Evolutionary conservation across 106 monocot species (phyloP).

Genomic region (Dendrobium officinale): DNA sequence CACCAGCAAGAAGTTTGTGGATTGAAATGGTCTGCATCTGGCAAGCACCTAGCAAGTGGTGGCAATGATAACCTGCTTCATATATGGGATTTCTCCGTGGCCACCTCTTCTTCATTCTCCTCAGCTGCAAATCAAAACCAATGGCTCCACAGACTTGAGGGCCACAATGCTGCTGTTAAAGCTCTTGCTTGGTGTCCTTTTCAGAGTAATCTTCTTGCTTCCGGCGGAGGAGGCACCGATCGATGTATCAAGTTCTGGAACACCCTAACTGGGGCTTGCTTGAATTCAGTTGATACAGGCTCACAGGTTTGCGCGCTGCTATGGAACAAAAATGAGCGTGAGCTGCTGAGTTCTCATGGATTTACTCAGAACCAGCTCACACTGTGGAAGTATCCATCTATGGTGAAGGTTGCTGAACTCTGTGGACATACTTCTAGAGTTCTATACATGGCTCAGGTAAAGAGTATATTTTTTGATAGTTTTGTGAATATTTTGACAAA

Average conservation of each 20-base stretch:
- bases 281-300: constrained; percentile 52
- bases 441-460: constrained; percentile 26
- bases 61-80: constrained; percentile 59
- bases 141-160: constrained; percentile 34
- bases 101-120: constrained; percentile 14
- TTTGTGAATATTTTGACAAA: background rate
- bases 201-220: constrained; percentile 49
- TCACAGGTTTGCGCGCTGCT: constrained; percentile 48
- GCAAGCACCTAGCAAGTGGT: constrained; percentile 46
- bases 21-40: constrained; percentile 52
- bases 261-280: constrained; percentile 38
- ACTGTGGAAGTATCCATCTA: constrained; percentile 24
- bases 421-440: constrained; percentile 15
- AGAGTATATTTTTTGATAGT: background rate
- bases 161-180: constrained; percentile 51
- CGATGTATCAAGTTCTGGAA: constrained; percentile 69
- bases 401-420: constrained; percentile 22
- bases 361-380: constrained; percentile 30
- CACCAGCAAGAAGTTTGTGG: constrained; percentile 57
- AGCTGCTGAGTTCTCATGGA: constrained; percentile 69
- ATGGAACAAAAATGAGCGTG: constrained; percentile 68
- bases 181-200: constrained; percentile 70
- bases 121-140: constrained; percentile 20
- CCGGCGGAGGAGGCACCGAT: constrained; percentile 46
- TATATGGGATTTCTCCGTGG: constrained; percentile 47